phyloP scores from a whole-genome alignment of 495 filamentous ascomycete species.

The Tuber microsphaerosporum region DNA sequence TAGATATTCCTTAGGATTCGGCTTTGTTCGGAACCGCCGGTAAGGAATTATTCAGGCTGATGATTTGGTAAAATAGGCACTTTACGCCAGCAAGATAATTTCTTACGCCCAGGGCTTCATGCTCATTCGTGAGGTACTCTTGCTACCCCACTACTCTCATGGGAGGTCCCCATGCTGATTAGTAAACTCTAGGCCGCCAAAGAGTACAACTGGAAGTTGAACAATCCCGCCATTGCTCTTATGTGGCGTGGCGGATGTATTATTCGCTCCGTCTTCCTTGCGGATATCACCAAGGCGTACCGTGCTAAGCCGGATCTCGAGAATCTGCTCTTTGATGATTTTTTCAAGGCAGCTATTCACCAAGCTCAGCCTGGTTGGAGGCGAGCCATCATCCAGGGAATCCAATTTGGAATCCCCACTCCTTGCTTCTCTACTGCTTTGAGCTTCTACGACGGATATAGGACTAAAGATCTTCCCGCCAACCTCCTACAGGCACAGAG shows the following conservation, averaged over 20 bases:
- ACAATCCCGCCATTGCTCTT: constrained; percentile 98
- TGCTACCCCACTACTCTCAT: neutral
- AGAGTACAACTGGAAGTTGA: constrained; percentile 95
- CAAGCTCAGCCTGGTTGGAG: constrained; percentile 93
- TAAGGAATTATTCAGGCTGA: constrained; percentile 23
- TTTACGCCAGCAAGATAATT: constrained; percentile 99
- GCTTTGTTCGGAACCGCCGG: neutral
- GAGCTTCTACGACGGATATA: constrained; percentile 96
- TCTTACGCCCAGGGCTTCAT: constrained; percentile 99
- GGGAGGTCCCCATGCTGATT: constrained; percentile 33
- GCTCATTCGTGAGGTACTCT: constrained; percentile 92
- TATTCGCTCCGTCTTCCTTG: constrained; percentile 98
- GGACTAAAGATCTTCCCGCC: constrained; percentile 87
- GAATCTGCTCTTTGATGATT: constrained; percentile 96
- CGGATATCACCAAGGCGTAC: constrained; percentile 97
- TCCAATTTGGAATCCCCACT: constrained; percentile 86
- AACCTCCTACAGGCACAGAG: constrained; percentile 97
- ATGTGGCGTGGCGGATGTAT: constrained; percentile 99
- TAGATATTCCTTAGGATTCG: constrained; percentile 3
- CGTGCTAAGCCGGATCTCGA: constrained; percentile 89
- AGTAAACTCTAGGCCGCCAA: constrained; percentile 63
- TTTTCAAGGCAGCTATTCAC: constrained; percentile 99
- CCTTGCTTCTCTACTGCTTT: constrained; percentile 94
- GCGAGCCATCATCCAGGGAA: constrained; percentile 84
- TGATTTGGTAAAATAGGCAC: constrained; percentile 48